Percentiles rank a stretch among this genome's conserved stretches.
Evolutionary conservation across 805 yeast genomes (phyloP).

Genomic region (Saturnispora silvae): DNA sequence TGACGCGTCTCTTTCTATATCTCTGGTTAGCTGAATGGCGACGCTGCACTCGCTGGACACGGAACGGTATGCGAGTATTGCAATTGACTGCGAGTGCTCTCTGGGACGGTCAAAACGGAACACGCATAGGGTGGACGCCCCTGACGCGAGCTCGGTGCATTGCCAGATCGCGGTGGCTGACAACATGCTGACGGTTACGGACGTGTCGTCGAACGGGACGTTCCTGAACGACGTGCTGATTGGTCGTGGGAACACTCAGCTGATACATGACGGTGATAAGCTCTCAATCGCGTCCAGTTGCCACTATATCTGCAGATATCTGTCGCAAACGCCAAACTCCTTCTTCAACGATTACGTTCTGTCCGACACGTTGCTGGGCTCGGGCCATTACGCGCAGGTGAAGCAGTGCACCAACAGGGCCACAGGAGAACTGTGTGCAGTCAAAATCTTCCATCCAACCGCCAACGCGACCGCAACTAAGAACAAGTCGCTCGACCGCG

Average conservation of each 20-base stretch:
- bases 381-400: constrained; percentile 78
- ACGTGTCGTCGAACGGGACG: constrained; percentile 56
- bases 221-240: constrained; percentile 48
- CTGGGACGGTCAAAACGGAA: constrained; percentile 27
- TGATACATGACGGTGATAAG: constrained; percentile 56
- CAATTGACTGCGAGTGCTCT: background rate
- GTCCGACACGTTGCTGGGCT: constrained; percentile 49
- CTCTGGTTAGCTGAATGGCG: constrained; percentile 4
- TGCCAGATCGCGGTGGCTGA: constrained; percentile 37
- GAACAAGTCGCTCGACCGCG: constrained; percentile 41
- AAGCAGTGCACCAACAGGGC: constrained; percentile 52
- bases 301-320: constrained; percentile 24
- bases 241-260: constrained; percentile 36
- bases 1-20: background rate
- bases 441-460: constrained; percentile 52
- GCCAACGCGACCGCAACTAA: constrained; percentile 27
- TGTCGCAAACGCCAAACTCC: constrained; percentile 18
- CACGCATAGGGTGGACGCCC: constrained; percentile 34
- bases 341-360: constrained; percentile 48
- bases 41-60: constrained; percentile 1
- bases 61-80: background rate
- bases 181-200: constrained; percentile 36
- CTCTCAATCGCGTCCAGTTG: constrained; percentile 36
- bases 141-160: constrained; percentile 58
- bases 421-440: constrained; percentile 57